phyloP scores from a whole-genome alignment of 805 yeast genomes.

The Teunomyces atbi region DNA sequence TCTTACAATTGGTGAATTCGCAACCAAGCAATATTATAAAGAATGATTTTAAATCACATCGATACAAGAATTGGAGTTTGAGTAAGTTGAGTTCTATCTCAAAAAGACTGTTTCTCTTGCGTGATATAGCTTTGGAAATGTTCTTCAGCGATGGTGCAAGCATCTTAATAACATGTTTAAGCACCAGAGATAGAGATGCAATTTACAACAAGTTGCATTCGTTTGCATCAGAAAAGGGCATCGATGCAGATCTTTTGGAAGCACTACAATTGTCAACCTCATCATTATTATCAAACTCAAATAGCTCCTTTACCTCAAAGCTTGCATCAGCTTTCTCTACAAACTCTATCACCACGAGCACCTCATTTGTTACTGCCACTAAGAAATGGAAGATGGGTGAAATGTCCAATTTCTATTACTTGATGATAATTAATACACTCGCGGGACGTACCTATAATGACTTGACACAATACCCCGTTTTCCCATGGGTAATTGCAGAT shows the following conservation, averaged over 20 bases:
- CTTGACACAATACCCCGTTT: constrained; percentile 85
- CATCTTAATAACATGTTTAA: constrained; percentile 62
- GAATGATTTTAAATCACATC: constrained; percentile 36
- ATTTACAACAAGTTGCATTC: constrained; percentile 50
- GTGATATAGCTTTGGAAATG: constrained; percentile 81
- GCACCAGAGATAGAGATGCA: constrained; percentile 52
- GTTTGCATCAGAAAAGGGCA: constrained; percentile 47
- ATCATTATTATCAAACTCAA: not conserved
- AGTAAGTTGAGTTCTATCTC: constrained; percentile 61
- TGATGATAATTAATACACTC: constrained; percentile 75
- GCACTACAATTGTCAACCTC: constrained; percentile 40
- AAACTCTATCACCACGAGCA: constrained; percentile 19
- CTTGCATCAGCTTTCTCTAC: constrained; percentile 16
- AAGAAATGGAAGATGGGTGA: constrained; percentile 74
- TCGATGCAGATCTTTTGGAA: constrained; percentile 54
- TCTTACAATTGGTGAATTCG: constrained; percentile 61
- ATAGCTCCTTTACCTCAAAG: constrained; percentile 25
- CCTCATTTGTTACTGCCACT: constrained; percentile 47
- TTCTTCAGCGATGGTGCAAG: constrained; percentile 74
- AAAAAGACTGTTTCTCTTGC: constrained; percentile 68
- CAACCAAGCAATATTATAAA: constrained; percentile 31
- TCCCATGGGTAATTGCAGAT: constrained; percentile 89
- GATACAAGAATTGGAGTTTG: constrained; percentile 59
- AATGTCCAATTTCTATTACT: constrained; percentile 77
- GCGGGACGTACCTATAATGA: constrained; percentile 91